Evolutionary conservation across 768 basidiomycete species (phyloP), one percentile per base, ranked within the genome.

Genomic region (Tricholomella constricta): DNA sequence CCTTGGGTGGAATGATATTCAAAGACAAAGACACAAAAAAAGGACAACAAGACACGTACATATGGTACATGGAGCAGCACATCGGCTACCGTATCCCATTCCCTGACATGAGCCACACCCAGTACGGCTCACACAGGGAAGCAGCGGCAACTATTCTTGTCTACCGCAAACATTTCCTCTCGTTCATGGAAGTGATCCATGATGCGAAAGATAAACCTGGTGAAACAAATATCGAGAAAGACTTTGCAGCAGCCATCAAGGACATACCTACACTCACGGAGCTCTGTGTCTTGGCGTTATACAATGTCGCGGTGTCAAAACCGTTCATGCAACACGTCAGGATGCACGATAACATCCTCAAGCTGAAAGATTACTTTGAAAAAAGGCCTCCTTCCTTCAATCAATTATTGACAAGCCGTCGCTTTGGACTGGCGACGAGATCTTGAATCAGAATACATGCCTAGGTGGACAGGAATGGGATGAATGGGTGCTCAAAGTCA

Each of bases 11-110:
- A 1, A 52, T 60, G 0, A 52, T 75, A 0, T 72, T 68, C 35
- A 51, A 58, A 10, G 55, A 75, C 62, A 73, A 73, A 51, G 70
- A 73, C 36, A 56, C 70, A 10, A 75, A 72, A 34, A 68, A 67
- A 31, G 71, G 72, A 26, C 70, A 72, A 36, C 64, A 67, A 10
- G 70, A 73, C 27, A 58, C 58, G 0, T 65, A 56, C 52, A 34
- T 45, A 26, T 45, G 47, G 20, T 69, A 43, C 37, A 65, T 69
- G 37, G 61, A 68, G 29, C 6, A 17, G 0, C 6, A 31, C 1
- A 20, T 66, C 3, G 68, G 69, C 1, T 45, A 55, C 10, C n/a
- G 23, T 2, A 25, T 67, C 3, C 42, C 45, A 42, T 77, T 66
- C 45, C 12, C 20, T 22, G 32, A 47, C 32, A 34, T 47, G 10